Evolutionary conservation across 371 early-diverging fungal species (phyloP).

Genomic region (Fennellomyces sp.): DNA sequence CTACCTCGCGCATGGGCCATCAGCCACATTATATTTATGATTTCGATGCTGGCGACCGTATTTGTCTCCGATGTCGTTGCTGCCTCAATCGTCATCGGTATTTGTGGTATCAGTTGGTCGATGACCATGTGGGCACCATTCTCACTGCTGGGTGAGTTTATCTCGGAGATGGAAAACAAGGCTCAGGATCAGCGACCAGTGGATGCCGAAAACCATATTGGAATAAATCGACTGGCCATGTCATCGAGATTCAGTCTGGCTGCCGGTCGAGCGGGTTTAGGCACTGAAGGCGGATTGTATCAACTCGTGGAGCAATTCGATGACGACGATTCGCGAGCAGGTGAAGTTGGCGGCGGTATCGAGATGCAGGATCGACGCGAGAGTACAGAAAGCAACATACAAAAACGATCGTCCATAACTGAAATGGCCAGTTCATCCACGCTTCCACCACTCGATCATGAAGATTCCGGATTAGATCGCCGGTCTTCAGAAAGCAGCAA

Average conservation of each 20-base stretch:
- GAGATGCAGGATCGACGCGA: constrained; percentile 12
- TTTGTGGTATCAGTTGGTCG: constrained; percentile 87
- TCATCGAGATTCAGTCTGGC: constrained; percentile 31
- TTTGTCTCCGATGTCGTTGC: constrained; percentile 53
- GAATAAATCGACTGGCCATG: constrained; percentile 18
- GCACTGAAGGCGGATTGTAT: constrained; percentile 41
- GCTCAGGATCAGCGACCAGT: not conserved
- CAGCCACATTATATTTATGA: constrained; percentile 68
- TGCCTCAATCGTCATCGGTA: constrained; percentile 66
- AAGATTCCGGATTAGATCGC: not conserved
- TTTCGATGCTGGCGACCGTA: constrained; percentile 70
- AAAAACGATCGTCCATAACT: not conserved
- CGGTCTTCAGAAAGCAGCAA: not conserved
- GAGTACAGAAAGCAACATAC: not conserved
- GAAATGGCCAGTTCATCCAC: not conserved
- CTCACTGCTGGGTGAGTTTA: constrained; percentile 86
- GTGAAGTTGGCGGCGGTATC: constrained; percentile 10
- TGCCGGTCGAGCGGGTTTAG: constrained; percentile 29
- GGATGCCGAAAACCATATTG: not conserved
- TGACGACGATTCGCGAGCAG: constrained; percentile 17
- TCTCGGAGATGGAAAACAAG: constrained; percentile 48
- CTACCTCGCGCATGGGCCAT: constrained; percentile 73
- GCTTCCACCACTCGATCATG: not conserved
- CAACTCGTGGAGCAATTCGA: constrained; percentile 32
- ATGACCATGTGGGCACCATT: constrained; percentile 93